Percentiles rank a stretch among this genome's conserved stretches.
These are phyloP conservation scores for Blastobotrys malaysiensis DNA, from an alignment of 1,139 yeast species.

Conservation along the genomic window DNA sequence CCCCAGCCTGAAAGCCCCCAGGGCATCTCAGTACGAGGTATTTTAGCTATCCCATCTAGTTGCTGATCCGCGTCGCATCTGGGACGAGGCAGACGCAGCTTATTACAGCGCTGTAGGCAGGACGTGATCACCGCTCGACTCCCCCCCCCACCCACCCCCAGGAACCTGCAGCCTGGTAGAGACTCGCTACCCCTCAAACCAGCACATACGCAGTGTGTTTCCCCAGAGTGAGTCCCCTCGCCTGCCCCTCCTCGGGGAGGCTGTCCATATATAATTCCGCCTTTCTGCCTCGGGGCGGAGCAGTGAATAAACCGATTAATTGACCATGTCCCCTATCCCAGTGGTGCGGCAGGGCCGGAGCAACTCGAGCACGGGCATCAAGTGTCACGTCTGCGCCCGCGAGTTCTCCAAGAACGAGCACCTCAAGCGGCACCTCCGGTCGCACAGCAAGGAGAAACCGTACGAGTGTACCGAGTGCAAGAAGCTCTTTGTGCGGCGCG, in stretches of 20 bases:
- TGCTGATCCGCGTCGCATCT: background rate
- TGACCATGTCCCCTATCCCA: background rate
- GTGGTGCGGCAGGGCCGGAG: background rate
- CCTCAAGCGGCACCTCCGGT: slow-evolving; percentile 6
- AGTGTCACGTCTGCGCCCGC: slow-evolving; percentile 7
- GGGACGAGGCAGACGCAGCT: background rate
- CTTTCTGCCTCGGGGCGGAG: background rate
- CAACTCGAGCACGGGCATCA: background rate
- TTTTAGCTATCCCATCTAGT: background rate
- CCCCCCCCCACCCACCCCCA: background rate
- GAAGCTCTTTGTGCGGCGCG: slow-evolving; percentile 3
- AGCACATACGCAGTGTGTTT: background rate
- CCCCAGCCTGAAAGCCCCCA: background rate
- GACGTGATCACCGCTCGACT: background rate
- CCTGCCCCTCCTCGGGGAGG: background rate
- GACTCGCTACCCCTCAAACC: background rate
- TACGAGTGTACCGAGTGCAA: slow-evolving; percentile 6
- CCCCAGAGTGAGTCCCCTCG: background rate
- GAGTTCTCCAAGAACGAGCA: slow-evolving; percentile 7
- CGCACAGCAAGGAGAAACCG: slow-evolving; percentile 9
- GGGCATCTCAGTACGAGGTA: background rate
- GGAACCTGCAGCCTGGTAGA: background rate
- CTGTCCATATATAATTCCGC: background rate
- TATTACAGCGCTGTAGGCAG: background rate
- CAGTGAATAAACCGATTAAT: background rate